These are phyloP conservation scores for Leishmania mexicana DNA, from an alignment of 208 protist species.

Conservation along the genomic window DNA sequence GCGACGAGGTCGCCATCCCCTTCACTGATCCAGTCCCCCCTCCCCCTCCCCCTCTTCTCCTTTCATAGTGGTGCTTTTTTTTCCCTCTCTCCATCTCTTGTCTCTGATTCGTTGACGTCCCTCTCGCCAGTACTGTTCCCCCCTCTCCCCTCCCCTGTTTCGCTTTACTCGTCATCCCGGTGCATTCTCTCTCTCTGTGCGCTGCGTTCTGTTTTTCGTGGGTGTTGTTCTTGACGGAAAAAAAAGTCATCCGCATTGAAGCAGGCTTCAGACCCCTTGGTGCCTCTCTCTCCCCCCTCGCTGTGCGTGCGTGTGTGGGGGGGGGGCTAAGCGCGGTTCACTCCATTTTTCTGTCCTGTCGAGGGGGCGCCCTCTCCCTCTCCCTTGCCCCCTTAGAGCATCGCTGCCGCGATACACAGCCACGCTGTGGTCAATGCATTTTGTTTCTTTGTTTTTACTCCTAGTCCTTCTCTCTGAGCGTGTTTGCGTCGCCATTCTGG, in stretches of 20 bases:
- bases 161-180: background rate
- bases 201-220: too few species aligned
- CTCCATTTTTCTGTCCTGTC: background rate
- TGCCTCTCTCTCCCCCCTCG: background rate
- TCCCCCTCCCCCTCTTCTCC: too few species aligned
- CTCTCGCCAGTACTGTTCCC: too few species aligned
- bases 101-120: too few species aligned
- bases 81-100: too few species aligned
- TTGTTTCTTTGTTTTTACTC: background rate
- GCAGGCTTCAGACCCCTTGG: background rate
- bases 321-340: background rate
- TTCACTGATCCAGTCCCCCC: too few species aligned
- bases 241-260: background rate
- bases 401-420: background rate
- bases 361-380: background rate
- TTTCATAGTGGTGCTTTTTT: too few species aligned
- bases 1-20: too few species aligned
- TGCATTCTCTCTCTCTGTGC: background rate
- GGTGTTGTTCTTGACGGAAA: background rate
- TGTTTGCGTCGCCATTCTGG: background rate
- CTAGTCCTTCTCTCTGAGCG: background rate
- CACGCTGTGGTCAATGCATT: background rate
- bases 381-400: background rate
- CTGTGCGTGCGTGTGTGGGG: background rate
- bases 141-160: background rate